Evolutionary conservation across 2,329 filamentous ascomycete genomes (phyloP), one percentile per base, ranked within the genome.

Genomic region (Calonectria pteridis): DNA sequence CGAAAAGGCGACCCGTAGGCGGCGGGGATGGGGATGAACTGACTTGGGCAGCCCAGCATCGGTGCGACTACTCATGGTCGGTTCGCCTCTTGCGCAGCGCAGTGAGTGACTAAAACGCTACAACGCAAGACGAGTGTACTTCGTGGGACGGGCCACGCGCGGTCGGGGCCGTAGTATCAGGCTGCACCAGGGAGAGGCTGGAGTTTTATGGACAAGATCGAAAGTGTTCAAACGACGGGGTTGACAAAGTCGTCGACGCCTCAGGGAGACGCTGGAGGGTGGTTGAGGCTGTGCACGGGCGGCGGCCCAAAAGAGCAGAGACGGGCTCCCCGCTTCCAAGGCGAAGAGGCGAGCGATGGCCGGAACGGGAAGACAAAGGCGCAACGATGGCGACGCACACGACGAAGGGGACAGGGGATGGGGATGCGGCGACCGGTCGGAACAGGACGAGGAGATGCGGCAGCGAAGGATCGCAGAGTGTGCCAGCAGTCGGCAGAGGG

Each of bases 31-130:
- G 31, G 55, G 71, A 70, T 74, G 73, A 67, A 81, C 84, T 80
- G 76, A 85, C 84, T 77, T 82, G 46, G 83, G 80, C 75, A 81
- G 79, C 77, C 83, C 83, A 74, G 84, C 80, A 77, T 85, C 84
- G 73, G 82, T 80, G 78, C 84, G 84, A 80, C 77, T 81, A 76
- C 79, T 81, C 80, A 81, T 81, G 78, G 75, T 79, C 37, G 80
- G 79, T 65, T 73, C 78, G 78, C 77, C 77, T 77, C 77, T 76
- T 76, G 75, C 74, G 77, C 74, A 77, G 75, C 74, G 78, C 77
- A 77, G 78, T 76, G 76, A 79, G 75, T 75, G 74, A 80, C 77
- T 79, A 74, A 76, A 73, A 75, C 75, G 78, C 77, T 72, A 71
- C 76, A 73, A 78, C 63, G 67, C 70, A 73, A 73, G 72, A 73